These are phyloP conservation scores for Suhomyces faveliae DNA, from an alignment of 805 yeast genomes.

Conservation along the genomic window DNA sequence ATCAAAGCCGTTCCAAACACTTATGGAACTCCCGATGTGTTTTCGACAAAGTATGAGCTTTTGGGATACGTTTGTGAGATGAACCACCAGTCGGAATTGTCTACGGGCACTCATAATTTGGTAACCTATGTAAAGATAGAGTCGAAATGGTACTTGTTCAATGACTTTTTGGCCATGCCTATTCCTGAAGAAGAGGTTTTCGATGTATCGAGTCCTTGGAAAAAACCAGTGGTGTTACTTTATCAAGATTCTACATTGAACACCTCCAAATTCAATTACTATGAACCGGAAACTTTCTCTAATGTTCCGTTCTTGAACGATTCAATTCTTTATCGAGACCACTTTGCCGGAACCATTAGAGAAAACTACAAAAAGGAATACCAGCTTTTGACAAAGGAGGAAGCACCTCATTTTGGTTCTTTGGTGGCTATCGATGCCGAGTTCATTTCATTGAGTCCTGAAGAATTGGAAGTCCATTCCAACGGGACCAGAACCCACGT, in stretches of 20 bases:
- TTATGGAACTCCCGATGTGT: constrained; percentile 9
- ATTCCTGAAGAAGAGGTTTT: constrained; percentile 77
- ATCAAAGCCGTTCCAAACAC: constrained; percentile 26
- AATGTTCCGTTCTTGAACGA: constrained; percentile 45
- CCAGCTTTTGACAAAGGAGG: constrained; percentile 60
- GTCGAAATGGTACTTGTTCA: constrained; percentile 76
- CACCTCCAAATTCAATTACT: constrained; percentile 46
- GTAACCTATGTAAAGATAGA: constrained; percentile 56
- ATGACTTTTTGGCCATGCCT: constrained; percentile 83
- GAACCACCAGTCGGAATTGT: constrained; percentile 40
- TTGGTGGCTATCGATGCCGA: constrained; percentile 95
- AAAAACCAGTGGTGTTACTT: constrained; percentile 69
- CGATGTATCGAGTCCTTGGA: constrained; percentile 74
- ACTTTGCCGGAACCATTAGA: constrained; percentile 66
- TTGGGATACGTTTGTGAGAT: constrained; percentile 72
- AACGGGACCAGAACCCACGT: constrained; percentile 69
- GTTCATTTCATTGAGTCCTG: constrained; percentile 80
- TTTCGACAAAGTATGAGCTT: constrained; percentile 53
- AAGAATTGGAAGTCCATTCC: constrained; percentile 71
- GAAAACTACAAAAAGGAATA: constrained; percentile 61
- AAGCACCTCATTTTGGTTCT: constrained; percentile 73
- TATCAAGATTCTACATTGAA: constrained; percentile 53
- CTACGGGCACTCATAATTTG: constrained; percentile 50
- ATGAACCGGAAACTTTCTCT: constrained; percentile 22
- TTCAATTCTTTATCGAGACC: constrained; percentile 68